Evolutionary conservation across 2,329 filamentous ascomycete species (phyloP).

Genomic region (Ciborinia camelliae): DNA sequence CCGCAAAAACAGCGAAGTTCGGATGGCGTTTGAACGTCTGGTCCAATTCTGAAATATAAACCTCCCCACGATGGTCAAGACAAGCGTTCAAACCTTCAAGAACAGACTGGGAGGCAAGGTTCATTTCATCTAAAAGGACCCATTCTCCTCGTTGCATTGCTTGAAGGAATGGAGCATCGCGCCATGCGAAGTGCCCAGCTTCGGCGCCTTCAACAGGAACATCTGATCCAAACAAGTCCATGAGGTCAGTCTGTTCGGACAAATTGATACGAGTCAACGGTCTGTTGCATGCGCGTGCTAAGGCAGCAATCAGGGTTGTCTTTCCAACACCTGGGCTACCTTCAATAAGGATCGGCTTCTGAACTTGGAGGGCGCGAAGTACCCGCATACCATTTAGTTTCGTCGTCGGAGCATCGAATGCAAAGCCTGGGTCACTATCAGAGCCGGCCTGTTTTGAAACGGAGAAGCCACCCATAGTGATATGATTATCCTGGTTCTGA

Average conservation of each 20-base stretch:
- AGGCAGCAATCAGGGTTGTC: slow-evolving; percentile 83
- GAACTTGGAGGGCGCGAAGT: slow-evolving; percentile 79
- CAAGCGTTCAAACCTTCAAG: slow-evolving; percentile 95
- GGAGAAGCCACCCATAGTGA: slow-evolving; percentile 73
- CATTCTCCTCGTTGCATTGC: slow-evolving; percentile 97
- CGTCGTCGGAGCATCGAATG: slow-evolving; percentile 86
- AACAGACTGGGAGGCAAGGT: slow-evolving; percentile 92
- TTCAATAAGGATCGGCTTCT: slow-evolving; percentile 90
- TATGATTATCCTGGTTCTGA: slow-evolving; percentile 46
- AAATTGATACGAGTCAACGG: slow-evolving; percentile 92
- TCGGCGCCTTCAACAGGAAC: slow-evolving; percentile 91
- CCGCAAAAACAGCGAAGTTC: slow-evolving; percentile 90
- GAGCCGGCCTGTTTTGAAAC: slow-evolving; percentile 53
- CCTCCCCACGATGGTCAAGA: slow-evolving; percentile 91
- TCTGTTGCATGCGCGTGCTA: slow-evolving; percentile 75
- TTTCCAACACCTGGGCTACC: slow-evolving; percentile 98
- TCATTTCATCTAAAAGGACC: slow-evolving; percentile 98
- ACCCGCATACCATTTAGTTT: slow-evolving; percentile 87
- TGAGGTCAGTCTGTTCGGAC: slow-evolving; percentile 95
- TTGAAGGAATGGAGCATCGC: slow-evolving; percentile 89
- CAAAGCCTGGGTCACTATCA: slow-evolving; percentile 59
- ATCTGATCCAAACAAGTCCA: slow-evolving; percentile 96
- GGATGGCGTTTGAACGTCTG: slow-evolving; percentile 89
- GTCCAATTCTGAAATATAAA: slow-evolving; percentile 92
- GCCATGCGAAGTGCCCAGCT: slow-evolving; percentile 89